Conservation (phyloP, 2,329 filamentous ascomycete species). For the Diaporthe ampelina region DNA sequence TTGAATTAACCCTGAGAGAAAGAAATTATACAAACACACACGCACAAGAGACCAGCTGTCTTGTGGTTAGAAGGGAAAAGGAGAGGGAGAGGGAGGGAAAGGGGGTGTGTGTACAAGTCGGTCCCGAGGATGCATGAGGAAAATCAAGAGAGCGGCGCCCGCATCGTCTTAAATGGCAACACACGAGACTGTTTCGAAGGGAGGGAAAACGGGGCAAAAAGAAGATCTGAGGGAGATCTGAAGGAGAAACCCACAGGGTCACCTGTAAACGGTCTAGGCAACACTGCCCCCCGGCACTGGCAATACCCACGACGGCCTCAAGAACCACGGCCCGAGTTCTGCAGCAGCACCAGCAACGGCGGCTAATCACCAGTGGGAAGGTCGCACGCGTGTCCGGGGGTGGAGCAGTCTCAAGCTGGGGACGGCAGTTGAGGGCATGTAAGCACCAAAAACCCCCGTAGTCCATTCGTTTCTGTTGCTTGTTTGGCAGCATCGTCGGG, state of each 20-base stretch:
- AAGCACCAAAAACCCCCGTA: background rate
- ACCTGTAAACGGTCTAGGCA: slow-evolving; percentile 34
- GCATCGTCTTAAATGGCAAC: slow-evolving; percentile 27
- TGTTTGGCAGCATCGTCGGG: slow-evolving; percentile 34
- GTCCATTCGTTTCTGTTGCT: background rate
- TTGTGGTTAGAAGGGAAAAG: background rate
- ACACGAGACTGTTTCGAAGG: background rate
- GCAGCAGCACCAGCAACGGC: background rate
- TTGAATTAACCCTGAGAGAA: background rate
- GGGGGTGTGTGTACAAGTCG: slow-evolving; percentile 9
- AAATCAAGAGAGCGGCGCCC: background rate
- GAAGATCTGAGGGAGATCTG: slow-evolving; percentile 13
- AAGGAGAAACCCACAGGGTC: slow-evolving; percentile 10
- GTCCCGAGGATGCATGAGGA: slow-evolving; percentile 11
- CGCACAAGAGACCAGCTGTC: slow-evolving; percentile 16
- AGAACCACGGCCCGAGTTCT: background rate
- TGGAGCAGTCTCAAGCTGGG: too few species aligned
- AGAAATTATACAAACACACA: background rate
- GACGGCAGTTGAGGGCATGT: background rate
- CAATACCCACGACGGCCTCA: slow-evolving; percentile 21
- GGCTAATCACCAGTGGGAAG: too few species aligned
- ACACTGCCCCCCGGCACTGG: slow-evolving; percentile 12
- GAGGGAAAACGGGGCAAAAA: slow-evolving; percentile 3
- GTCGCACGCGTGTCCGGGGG: too few species aligned
- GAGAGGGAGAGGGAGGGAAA: background rate